Base-by-base conservation (phyloP, 192 early-diverging fungal species). In the Tieghemiomyces parasiticus region DNA sequence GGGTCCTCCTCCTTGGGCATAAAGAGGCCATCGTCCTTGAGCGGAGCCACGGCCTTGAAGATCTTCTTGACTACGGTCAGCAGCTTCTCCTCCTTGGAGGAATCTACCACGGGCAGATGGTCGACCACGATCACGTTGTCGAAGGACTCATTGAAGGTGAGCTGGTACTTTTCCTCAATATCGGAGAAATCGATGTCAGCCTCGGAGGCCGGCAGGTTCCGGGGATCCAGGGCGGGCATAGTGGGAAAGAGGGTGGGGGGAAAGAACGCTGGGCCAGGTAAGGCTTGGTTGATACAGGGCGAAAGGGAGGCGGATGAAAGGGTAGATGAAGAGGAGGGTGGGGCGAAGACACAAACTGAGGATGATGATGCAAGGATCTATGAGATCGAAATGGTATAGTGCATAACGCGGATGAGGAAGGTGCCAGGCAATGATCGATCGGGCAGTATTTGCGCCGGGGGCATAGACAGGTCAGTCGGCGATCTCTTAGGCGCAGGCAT, bases 181-280 rank as follows among this genome's bases (percentile, higher is more conserved):
- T 99, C 95, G 55, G 77, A 75, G 68, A 88, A 99, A 71, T 99
- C 91, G 66, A 99, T 77, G 33, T 89, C 85, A 52, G 80, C 84
- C 74, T 86, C 85, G 20, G 68, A 61, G 46, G 78, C 78, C 16
- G 83, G 85, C 50, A 87, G 67, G 67, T 85, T 80, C 32, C 74
- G 69, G 12, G 73, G 61, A 62, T 81, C 85, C 50, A 85, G 78
- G 10, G 62, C 52, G 25, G 61, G 60, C 79, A 78, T 78, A 60
- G 25, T 64, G 52, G 35, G 31, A 22, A 46, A 25, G 44, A 63
- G 48, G 38, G 59, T n/a, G n/a, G n/a, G n/a, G n/a, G n/a, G n/a
- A n/a, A n/a, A n/a, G n/a, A n/a, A n/a, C n/a, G n/a, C n/a, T n/a
- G n/a, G n/a, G n/a, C n/a, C n/a, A n/a, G n/a, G n/a, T n/a, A n/a